phyloP scores from a whole-genome alignment of 306 rosid genomes.

The Cucurbita moschata region DNA sequence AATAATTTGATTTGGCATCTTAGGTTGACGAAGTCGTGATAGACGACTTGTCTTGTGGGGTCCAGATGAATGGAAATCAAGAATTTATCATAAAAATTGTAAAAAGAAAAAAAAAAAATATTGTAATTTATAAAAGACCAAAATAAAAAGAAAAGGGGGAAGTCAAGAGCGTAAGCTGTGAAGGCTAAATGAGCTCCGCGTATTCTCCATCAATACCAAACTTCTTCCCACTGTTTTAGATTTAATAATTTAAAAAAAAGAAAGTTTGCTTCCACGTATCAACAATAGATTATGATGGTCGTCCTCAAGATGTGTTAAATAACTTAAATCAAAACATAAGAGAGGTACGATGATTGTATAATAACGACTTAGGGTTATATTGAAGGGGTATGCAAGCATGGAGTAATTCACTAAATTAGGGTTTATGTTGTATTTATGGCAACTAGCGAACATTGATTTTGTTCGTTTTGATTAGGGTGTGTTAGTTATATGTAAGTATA shows the following conservation, averaged over 20 bases:
- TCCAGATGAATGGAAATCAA: background rate
- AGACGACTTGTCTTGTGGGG: background rate
- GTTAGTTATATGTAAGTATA: too few relatives aligned
- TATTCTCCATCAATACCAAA: conserved; percentile 1
- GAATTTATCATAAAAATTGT: background rate
- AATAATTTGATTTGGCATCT: background rate
- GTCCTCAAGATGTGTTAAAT: too few relatives aligned
- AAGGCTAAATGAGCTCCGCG: background rate
- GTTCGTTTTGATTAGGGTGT: too few relatives aligned
- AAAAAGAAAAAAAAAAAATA: background rate
- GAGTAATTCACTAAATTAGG: too few relatives aligned
- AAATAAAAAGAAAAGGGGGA: background rate
- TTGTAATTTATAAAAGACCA: background rate
- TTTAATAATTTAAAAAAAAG: background rate
- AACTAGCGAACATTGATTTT: too few relatives aligned
- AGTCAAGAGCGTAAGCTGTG: background rate
- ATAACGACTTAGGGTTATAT: too few relatives aligned
- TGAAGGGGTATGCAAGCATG: too few relatives aligned
- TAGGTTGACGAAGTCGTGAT: background rate
- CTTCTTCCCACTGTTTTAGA: background rate
- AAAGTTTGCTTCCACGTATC: background rate
- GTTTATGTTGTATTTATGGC: too few relatives aligned
- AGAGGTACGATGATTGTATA: too few relatives aligned
- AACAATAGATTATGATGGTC: background rate
- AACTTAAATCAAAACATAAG: too few relatives aligned